Evolutionary conservation across 257 asterid species (phyloP), one percentile per base, ranked within the genome.

Genomic region (Solanum ossicruentum): DNA sequence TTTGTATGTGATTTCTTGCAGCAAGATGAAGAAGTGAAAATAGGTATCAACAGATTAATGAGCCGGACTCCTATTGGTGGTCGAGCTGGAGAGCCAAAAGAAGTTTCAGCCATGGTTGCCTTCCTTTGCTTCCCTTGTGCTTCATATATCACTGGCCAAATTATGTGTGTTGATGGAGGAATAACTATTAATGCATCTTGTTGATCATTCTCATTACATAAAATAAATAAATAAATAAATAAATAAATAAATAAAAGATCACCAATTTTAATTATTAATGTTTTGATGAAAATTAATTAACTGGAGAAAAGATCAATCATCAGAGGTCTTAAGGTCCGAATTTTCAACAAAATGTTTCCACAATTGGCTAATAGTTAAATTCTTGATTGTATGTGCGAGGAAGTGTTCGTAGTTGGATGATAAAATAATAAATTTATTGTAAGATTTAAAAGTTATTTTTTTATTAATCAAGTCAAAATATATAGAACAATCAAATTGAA

Each of bases 61-160:
- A 21, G 49, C 43, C 86, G 80, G 36, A 80, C 87, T 16, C 90
- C 88, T 20, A 83, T 88, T 41, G 87, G 84, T 3, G 88, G 69
- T 7, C 13, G 80, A 43, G 0, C 80, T 39, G 80, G 80, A 43
- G 80, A 71, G 26, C 55, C 55, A 20, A 71, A 43, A 39, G 80
- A 71, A 71, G 80, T 71, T 3, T 43, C 80, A 71, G 54, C 80
- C 16, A 41, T 71, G 32, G 55, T 71, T 18, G 55, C 80, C 26
- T 71, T 39, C 55, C 80, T 71, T 39, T 71, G 80, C 56, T 20
- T 71, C 10, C 55, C 80, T 10, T n/a, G 55, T 20, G 80, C 80
- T 43, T 71, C 80, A 18, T 71, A 71, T 20, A 71, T 71, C 26
- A 71, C 80, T 43, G 80, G 80, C 18, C 78, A 69, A 39, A 69